A percentile compares a stretch with the other conserved stretches of the same genome.
phyloP scores from a whole-genome alignment of 176 grass and related monocot genomes.

The Oryza officinalis region DNA sequence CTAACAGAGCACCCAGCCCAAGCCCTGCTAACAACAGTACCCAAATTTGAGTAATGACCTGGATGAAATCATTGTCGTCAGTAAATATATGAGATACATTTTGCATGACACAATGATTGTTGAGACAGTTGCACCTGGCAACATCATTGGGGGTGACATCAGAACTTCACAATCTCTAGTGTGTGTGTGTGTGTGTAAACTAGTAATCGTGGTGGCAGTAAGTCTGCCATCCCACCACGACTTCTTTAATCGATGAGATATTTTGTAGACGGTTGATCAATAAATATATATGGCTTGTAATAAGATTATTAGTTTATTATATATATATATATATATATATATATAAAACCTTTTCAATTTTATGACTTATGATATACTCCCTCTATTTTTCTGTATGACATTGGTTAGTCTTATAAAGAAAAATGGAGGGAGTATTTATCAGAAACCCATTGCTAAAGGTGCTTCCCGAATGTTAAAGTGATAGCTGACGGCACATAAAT shows the following conservation, averaged over 20 bases:
- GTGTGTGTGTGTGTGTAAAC: background rate
- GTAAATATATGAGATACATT: conserved; percentile 24
- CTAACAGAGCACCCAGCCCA: conserved; percentile 85
- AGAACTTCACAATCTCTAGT: background rate
- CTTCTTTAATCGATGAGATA: background rate
- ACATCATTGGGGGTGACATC: conserved; percentile 8
- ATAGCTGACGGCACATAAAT: conserved; percentile 1
- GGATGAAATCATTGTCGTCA: conserved; percentile 33
- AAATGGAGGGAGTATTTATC: background rate
- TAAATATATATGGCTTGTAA: background rate
- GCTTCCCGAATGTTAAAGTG: background rate
- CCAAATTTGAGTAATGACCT: conserved; percentile 99
- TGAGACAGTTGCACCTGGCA: conserved; percentile 4
- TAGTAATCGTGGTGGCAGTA: background rate
- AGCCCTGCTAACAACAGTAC: conserved; percentile 80
- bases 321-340: too few relatives aligned
- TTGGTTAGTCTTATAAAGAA: too few relatives aligned
- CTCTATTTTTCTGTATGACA: too few relatives aligned
- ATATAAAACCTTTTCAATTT: background rate
- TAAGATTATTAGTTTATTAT: background rate
- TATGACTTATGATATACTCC: background rate
- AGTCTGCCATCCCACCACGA: background rate
- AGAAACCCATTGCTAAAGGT: background rate
- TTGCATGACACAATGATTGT: background rate
- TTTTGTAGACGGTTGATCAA: background rate